phyloP scores from a whole-genome alignment of 257 asterid species.

The Nicotiana tabacum region DNA sequence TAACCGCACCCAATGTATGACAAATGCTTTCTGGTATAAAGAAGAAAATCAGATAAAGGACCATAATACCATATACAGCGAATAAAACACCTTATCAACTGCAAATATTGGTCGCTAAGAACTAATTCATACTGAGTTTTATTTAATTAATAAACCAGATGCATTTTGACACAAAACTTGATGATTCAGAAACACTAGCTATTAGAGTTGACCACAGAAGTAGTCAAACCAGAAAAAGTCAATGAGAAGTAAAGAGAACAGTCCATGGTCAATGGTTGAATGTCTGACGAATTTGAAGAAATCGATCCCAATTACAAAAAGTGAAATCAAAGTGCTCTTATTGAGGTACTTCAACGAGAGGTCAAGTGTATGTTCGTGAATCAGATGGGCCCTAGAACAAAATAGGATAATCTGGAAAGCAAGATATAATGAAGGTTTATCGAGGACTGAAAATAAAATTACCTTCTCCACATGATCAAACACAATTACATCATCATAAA shows the following conservation, averaged over 20 bases:
- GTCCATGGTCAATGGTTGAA: not conserved
- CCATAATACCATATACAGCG: not conserved
- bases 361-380: not conserved
- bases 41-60: not conserved
- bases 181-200: not conserved
- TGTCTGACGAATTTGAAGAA: not conserved
- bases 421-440: not conserved
- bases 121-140: not conserved
- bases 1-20: conserved; percentile 95
- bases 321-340: not conserved
- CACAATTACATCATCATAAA: conserved; percentile 88
- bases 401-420: not conserved
- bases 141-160: not conserved
- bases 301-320: not conserved
- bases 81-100: not conserved
- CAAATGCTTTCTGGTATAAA: conserved; percentile 69
- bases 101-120: not conserved
- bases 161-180: not conserved
- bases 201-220: not conserved
- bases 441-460: not conserved
- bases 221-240: not conserved
- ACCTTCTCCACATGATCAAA: conserved; percentile 99
- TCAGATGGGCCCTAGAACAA: not conserved
- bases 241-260: not conserved
- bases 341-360: not conserved